Percentiles rank a stretch among this genome's conserved stretches.
phyloP scores from a whole-genome alignment of 176 grass and related monocot species.

The Saccharum spontaneum region DNA sequence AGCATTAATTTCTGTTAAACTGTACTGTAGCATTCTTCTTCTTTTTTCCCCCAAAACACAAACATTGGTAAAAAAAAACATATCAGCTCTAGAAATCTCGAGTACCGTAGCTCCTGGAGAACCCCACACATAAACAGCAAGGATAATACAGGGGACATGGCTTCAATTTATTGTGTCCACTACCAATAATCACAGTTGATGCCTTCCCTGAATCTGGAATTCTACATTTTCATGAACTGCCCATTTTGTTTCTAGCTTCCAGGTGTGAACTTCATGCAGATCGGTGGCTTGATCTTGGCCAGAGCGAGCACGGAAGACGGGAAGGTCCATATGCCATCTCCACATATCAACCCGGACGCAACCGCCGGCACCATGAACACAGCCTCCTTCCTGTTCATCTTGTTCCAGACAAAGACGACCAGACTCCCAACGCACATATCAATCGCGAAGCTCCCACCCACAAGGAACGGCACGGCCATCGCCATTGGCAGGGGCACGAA shows the following conservation, averaged over 20 bases:
- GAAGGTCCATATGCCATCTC: slow-evolving; percentile 54
- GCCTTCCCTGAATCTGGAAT: neutral
- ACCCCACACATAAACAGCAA: neutral
- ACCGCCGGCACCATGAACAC: slow-evolving; percentile 67
- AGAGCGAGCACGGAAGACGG: too few relatives aligned
- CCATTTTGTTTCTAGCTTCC: too few relatives aligned
- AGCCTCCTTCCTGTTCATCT: too few relatives aligned
- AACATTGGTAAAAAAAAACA: neutral
- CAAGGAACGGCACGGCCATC: slow-evolving; percentile 91
- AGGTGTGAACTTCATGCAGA: too few relatives aligned
- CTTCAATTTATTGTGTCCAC: neutral
- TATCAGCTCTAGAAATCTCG: too few relatives aligned
- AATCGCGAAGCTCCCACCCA: neutral
- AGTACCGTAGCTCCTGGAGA: too few relatives aligned
- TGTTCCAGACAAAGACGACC: too few relatives aligned
- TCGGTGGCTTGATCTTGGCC: too few relatives aligned
- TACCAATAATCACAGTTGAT: neutral
- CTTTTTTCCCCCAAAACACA: neutral
- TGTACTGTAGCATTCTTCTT: too few relatives aligned
- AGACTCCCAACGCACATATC: too few relatives aligned
- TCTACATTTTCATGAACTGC: too few relatives aligned
- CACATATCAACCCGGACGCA: slow-evolving; percentile 83
- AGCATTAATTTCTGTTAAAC: neutral
- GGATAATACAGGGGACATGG: neutral
- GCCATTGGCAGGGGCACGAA: slow-evolving; percentile 82